phyloP scores from a whole-genome alignment of 345 rosid genomes.

The Populus alba region DNA sequence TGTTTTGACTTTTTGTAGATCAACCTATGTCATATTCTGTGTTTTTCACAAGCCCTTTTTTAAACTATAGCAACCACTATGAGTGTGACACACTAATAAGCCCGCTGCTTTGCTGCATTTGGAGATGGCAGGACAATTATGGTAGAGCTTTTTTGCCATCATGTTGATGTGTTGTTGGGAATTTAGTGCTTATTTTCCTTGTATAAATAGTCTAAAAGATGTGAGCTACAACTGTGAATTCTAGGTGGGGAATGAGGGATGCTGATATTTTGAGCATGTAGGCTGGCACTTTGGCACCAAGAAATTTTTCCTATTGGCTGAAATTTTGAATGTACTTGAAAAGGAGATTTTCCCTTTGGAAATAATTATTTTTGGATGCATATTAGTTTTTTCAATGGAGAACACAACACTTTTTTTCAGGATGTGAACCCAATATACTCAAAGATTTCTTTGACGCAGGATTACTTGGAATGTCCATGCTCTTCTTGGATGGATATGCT shows the following conservation, averaged over 20 bases:
- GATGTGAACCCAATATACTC: constrained; percentile 56
- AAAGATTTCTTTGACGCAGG: constrained; percentile 88
- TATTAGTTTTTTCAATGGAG: not conserved
- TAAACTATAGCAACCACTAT: not conserved
- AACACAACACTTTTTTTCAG: constrained; percentile 16
- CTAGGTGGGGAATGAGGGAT: not conserved
- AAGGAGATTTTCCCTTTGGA: not conserved
- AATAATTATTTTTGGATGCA: not conserved
- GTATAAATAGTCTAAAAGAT: not conserved
- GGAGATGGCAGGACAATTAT: not conserved
- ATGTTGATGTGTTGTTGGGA: not conserved
- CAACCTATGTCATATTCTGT: not conserved
- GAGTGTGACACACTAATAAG: not conserved
- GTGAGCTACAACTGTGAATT: not conserved
- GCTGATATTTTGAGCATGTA: not conserved
- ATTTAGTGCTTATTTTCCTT: not conserved
- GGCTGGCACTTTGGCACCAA: not conserved
- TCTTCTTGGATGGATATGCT: constrained; percentile 54
- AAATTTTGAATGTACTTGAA: not conserved
- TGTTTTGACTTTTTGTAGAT: not conserved
- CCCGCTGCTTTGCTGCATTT: not conserved
- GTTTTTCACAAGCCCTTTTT: not conserved
- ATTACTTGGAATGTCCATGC: constrained; percentile 53
- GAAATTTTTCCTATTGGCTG: not conserved
- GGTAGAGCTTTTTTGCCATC: not conserved